Conservation (phyloP, 495 filamentous ascomycete genomes). For the Lasiosphaeriaceae sp. region DNA sequence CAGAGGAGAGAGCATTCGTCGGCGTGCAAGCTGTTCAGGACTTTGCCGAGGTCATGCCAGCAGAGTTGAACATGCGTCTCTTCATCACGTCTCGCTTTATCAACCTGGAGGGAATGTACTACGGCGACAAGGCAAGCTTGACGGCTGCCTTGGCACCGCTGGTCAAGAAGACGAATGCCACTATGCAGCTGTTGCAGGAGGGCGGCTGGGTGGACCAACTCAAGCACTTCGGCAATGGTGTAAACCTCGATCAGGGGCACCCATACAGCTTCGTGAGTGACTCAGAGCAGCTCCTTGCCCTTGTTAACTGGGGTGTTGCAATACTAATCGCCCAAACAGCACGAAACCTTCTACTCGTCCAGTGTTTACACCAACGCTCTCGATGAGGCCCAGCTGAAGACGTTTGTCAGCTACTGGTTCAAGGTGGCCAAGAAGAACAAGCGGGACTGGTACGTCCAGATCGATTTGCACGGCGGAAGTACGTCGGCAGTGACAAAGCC, state of each 20-base stretch:
- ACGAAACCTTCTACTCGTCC: conserved; percentile 44
- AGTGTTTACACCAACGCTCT: conserved; percentile 35
- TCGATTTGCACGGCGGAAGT: conserved; percentile 44
- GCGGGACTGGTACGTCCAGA: conserved; percentile 43
- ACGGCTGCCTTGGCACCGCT: conserved; percentile 32
- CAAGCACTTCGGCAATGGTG: conserved; percentile 38
- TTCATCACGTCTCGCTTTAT: conserved; percentile 36
- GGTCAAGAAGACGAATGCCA: conserved; percentile 31
- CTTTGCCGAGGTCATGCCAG: conserved; percentile 37
- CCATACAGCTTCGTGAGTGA: conserved; percentile 21
- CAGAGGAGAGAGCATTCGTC: conserved; percentile 16
- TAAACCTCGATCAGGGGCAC: conserved; percentile 34
- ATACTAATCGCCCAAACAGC: conserved; percentile 19
- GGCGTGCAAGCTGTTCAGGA: conserved; percentile 38
- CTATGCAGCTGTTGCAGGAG: conserved; percentile 26
- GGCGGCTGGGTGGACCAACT: conserved; percentile 39
- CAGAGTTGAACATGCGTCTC: conserved; percentile 43
- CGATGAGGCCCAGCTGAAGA: conserved; percentile 30
- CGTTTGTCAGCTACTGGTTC: conserved; percentile 43
- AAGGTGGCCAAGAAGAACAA: conserved; percentile 36
- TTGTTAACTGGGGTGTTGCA: not conserved
- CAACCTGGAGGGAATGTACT: conserved; percentile 42
- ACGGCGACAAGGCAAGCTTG: conserved; percentile 36
- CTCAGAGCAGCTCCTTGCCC: not conserved
- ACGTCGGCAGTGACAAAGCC: conserved; percentile 35